Evolutionary conservation across 2,329 filamentous ascomycete genomes (phyloP), one percentile per base, ranked within the genome.

Genomic region (Lecanicillium sp.): DNA sequence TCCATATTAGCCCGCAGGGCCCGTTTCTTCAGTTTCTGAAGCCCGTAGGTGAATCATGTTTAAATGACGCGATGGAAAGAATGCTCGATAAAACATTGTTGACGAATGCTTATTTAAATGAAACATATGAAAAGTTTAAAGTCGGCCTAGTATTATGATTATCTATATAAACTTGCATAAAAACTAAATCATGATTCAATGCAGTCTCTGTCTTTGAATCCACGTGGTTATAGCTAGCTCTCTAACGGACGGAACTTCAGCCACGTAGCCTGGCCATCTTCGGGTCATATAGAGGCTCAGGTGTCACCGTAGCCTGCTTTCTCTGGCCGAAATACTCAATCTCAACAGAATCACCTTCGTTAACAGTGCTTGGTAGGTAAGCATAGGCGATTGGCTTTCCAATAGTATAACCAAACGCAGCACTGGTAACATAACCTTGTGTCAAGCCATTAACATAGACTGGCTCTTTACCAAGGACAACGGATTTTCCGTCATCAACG

Each of bases 391-490:
- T 61, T 0, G 77, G 75, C 52, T 71, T 77, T 18, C 72, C 56
- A 9, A 80, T 51, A 0, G 70, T 75, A 48, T 75, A 80, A 0
- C 71, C 77, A 48, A 79, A 81, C 0, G 71, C 74, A 2, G 76
- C 69, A 37, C 65, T 80, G 2, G 75, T 79, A 18, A 81, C 62
- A 44, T 81, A 81, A 0, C 78, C 76, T 1, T 60, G 60, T 0
- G 66, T 46, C 38, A 65, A 55, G 8, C 65, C 67, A 3, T 66
- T 51, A 12, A 63, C 45, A 39, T 69, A 78, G 0, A 81, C 73
- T 0, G 78, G 77, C 50, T 81, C 77, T 49, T 80, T 80, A 5
- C 76, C 76, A 1, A 81, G 53, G 0, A 79, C 64, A 45, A 80
- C 60, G 0, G 75, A 79, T 4, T 51, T 55, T 0, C 71, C 69